A percentile compares a stretch with the other conserved stretches of the same genome.
phyloP scores from a whole-genome alignment of 805 yeast species.

The Wickerhamomyces mucosus region DNA sequence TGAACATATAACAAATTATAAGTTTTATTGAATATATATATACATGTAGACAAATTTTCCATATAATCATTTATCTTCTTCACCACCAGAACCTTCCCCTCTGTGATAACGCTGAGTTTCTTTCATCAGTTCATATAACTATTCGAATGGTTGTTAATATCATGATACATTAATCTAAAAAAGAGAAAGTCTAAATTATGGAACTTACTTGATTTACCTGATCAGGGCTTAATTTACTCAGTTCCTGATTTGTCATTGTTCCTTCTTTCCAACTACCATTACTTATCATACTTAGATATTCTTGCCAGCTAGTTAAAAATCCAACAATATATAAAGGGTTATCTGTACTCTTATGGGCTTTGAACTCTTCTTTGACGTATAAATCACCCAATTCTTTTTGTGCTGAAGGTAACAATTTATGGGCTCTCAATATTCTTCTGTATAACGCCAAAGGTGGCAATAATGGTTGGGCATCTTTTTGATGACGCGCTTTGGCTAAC shows the following conservation, averaged over 20 bases:
- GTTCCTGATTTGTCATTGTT: constrained; percentile 48
- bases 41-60: neutral
- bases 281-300: constrained; percentile 51
- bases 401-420: constrained; percentile 51
- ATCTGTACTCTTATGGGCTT: constrained; percentile 69
- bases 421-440: constrained; percentile 76
- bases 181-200: neutral
- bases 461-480: constrained; percentile 33
- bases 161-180: neutral
- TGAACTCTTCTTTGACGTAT: constrained; percentile 85
- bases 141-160: neutral
- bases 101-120: constrained; percentile 35
- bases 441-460: constrained; percentile 79
- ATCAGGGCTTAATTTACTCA: constrained; percentile 83
- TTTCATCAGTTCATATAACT: constrained; percentile 64
- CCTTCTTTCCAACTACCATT: constrained; percentile 58
- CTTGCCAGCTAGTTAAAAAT: constrained; percentile 92
- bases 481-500: constrained; percentile 12
- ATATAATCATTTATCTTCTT: constrained; percentile 1
- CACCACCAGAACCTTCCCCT: constrained; percentile 7
- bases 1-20: no score
- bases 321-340: constrained; percentile 94
- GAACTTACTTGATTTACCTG: constrained; percentile 63
- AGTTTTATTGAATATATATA: no score
- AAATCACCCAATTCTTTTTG: constrained; percentile 79